Conservation (phyloP, 768 basidiomycete species). For the Hemileccinum impolitum region DNA sequence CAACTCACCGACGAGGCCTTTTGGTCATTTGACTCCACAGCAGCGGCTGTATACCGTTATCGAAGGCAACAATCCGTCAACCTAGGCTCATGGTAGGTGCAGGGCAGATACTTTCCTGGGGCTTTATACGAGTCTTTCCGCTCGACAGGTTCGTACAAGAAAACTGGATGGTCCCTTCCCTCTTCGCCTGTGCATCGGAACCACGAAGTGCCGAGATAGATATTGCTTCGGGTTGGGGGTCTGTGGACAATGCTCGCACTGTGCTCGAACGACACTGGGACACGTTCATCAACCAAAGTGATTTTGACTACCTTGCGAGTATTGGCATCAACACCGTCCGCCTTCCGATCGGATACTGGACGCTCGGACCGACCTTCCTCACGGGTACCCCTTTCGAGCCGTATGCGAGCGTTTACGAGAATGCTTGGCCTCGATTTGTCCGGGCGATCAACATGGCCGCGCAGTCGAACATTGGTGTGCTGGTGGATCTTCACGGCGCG, state of each 20-base stretch:
- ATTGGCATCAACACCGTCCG: conserved; percentile 62
- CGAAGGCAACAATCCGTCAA: conserved; percentile 22
- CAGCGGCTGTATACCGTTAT: conserved; percentile 18
- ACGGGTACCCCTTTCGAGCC: conserved; percentile 38
- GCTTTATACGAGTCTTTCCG: not conserved
- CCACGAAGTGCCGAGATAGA: conserved; percentile 55
- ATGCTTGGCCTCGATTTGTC: conserved; percentile 36
- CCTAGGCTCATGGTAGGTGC: conserved; percentile 18
- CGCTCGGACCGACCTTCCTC: conserved; percentile 26
- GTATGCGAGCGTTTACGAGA: conserved; percentile 40
- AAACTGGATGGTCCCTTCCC: conserved; percentile 68
- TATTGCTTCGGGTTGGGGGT: conserved; percentile 55
- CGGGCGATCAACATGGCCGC: conserved; percentile 43
- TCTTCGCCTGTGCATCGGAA: conserved; percentile 57
- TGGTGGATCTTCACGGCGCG: conserved; percentile 54
- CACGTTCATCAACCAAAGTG: conserved; percentile 59
- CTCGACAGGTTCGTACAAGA: conserved; percentile 64
- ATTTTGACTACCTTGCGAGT: conserved; percentile 59
- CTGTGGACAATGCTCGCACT: conserved; percentile 37
- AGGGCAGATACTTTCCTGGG: too few relatives aligned
- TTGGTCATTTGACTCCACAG: conserved; percentile 12
- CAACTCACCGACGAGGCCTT: conserved; percentile 8
- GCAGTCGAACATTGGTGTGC: conserved; percentile 42
- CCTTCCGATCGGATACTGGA: conserved; percentile 60
- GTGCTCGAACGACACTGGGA: conserved; percentile 75